Evolutionary conservation across 441 rosid species (phyloP), one percentile per base, ranked within the genome.

Genomic region (Adansonia grandidieri): DNA sequence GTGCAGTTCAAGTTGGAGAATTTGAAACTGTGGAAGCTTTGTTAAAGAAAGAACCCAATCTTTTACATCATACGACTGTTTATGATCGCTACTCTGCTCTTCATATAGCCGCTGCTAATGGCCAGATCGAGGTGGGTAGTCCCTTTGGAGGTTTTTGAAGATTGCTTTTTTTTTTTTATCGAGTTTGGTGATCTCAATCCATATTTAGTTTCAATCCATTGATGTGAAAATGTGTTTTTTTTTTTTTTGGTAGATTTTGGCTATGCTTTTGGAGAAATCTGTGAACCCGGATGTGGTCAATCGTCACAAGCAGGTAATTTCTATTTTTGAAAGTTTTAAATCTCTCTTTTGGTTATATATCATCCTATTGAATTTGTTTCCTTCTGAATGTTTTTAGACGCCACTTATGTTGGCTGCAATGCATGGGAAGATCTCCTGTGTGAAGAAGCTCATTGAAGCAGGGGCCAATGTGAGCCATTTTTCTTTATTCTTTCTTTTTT

Each of bases 391-490:
- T 68, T 77, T 79, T 78, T 72, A 96, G 99, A 92, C 98, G 79
- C 99, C 99, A 10, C 90, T 96, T 64, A 96, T 93, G 99, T 80
- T 96, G 67, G 98, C 98, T 76, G 98, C 98, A 72, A 93, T 94
- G 96, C 89, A 90, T 78, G 99, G 98, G 32, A 94, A 87, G 83
- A 91, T 90, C 81, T 69, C 83, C 14, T 96, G 97, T 71, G 83
- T 96, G 84, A 83, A 86, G 85, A 94, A 87, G 89, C 91, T 96
- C 63, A 83, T 95, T 60, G 92, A 89, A 86, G 97, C 96, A 11
- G 97, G 98, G 68, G 99, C 98, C 74, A 94, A 96, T 91, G 98
- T 96, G 87, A 69, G 91, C 67, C 28, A 57, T 22, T 37, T 45
- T 74, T 17, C 50, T 54, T 22, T 14, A 19, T 67, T 10, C 28